Percentiles rank a stretch among this genome's conserved stretches.
Conservation (phyloP, 1,139 yeast genomes). For the Pichia sp. region DNA sequence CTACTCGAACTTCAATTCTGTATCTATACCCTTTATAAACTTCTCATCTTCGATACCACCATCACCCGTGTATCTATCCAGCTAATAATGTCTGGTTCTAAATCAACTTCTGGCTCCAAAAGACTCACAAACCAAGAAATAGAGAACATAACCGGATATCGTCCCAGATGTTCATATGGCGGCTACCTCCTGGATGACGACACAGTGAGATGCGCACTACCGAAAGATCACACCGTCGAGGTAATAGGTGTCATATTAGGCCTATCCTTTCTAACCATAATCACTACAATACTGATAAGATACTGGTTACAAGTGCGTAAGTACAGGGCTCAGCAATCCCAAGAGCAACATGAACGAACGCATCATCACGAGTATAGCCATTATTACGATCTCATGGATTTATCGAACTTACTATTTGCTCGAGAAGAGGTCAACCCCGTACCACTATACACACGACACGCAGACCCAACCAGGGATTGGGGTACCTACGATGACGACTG, state of each 20-base stretch:
- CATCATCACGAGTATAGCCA: too few species aligned
- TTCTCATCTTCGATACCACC: neutral
- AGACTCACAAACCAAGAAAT: neutral
- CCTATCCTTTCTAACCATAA: neutral
- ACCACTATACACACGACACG: constrained; percentile 19
- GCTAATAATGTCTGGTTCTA: neutral
- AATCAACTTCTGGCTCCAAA: too few species aligned
- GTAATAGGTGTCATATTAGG: neutral
- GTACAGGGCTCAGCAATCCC: too few species aligned
- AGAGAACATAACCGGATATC: neutral
- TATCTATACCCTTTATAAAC: neutral
- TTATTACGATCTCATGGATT: neutral
- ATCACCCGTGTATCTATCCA: neutral
- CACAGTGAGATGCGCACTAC: neutral
- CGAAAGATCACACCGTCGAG: neutral
- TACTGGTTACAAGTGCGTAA: too few species aligned
- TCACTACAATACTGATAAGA: neutral
- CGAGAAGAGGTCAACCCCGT: constrained; percentile 1
- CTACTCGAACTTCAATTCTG: too few species aligned
- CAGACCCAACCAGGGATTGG: constrained; percentile 8
- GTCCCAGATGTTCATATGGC: neutral
- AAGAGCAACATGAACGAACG: too few species aligned
- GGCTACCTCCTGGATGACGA: neutral
- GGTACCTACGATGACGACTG: constrained; percentile 3
- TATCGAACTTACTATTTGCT: too few species aligned